Percentiles rank a stretch among this genome's conserved stretches.
These are phyloP conservation scores for Opeltia flavorubescens DNA, from an alignment of 495 filamentous ascomycete species.

Conservation along the genomic window DNA sequence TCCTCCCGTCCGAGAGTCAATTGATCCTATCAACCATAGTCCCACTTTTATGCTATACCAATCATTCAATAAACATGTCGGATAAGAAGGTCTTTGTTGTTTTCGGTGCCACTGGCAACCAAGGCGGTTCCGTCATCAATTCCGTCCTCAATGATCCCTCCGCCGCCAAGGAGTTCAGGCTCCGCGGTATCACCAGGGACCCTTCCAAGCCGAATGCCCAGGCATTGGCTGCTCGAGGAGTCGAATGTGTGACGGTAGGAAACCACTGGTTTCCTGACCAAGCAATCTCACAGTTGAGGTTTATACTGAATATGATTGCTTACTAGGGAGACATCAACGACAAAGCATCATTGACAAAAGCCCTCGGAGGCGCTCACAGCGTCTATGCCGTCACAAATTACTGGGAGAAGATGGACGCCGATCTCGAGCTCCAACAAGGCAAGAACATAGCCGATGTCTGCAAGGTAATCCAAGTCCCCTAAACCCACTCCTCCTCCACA, in stretches of 20 bases:
- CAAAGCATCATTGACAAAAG: not conserved
- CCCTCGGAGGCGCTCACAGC: not conserved
- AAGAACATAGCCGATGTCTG: conserved; percentile 36
- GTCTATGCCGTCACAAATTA: conserved; percentile 13
- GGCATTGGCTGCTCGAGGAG: conserved; percentile 21
- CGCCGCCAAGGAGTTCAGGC: conserved; percentile 28
- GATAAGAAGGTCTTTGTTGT: conserved; percentile 39
- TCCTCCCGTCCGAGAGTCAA: too few relatives aligned
- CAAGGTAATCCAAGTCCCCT: conserved; percentile 29
- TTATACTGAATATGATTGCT: conserved; percentile 31
- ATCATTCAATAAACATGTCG: too few relatives aligned
- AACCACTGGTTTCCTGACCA: conserved; percentile 28
- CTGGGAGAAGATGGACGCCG: conserved; percentile 22
- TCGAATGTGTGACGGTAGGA: conserved; percentile 37
- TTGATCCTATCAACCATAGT: too few relatives aligned
- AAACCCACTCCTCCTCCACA: too few relatives aligned
- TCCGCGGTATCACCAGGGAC: conserved; percentile 44
- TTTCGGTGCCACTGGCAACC: conserved; percentile 44
- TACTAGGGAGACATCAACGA: conserved; percentile 42
- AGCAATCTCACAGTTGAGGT: conserved; percentile 25
- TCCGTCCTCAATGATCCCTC: conserved; percentile 31
- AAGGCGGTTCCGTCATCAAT: conserved; percentile 42
- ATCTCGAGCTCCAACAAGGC: conserved; percentile 40
- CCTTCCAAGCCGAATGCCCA: conserved; percentile 29
- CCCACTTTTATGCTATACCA: too few relatives aligned